Conservation (phyloP, 495 filamentous ascomycete genomes). For the Talaromyces wortmannii region DNA sequence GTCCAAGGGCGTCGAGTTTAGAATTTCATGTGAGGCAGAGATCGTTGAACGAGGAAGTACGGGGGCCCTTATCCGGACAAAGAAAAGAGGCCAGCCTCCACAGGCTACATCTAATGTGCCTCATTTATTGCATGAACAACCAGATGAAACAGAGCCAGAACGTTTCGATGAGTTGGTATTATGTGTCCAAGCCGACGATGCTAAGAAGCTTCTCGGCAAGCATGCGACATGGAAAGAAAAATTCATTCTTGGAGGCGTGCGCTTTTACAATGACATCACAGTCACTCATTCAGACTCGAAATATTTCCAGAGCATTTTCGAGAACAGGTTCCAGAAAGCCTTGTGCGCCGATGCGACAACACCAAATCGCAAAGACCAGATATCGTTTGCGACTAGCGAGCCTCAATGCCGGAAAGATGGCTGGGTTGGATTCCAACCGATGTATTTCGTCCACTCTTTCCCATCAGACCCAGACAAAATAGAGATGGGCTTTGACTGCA, state of each 20-base stretch:
- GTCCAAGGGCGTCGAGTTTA: constrained; percentile 55
- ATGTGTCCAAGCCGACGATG: constrained; percentile 63
- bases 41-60: constrained; percentile 50
- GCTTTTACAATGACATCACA: constrained; percentile 77
- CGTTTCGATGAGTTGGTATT: constrained; percentile 67
- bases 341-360: constrained; percentile 43
- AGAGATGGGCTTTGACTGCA: constrained; percentile 84
- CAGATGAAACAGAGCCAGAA: constrained; percentile 28
- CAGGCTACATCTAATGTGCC: not conserved
- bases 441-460: constrained; percentile 78
- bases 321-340: constrained; percentile 53
- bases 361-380: constrained; percentile 38
- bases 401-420: constrained; percentile 24
- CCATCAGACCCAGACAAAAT: constrained; percentile 56
- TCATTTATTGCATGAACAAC: not conserved
- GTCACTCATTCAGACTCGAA: constrained; percentile 71
- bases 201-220: constrained; percentile 55
- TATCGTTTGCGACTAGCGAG: constrained; percentile 44
- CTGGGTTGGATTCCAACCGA: constrained; percentile 57
- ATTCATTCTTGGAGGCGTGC: constrained; percentile 64
- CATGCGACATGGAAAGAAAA: constrained; percentile 58
- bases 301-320: constrained; percentile 73
- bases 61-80: constrained; percentile 41
- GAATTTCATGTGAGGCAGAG: constrained; percentile 54
- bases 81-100: not conserved